Conservation (phyloP, 345 rosid genomes). For the Cardamine resedifolia region DNA sequence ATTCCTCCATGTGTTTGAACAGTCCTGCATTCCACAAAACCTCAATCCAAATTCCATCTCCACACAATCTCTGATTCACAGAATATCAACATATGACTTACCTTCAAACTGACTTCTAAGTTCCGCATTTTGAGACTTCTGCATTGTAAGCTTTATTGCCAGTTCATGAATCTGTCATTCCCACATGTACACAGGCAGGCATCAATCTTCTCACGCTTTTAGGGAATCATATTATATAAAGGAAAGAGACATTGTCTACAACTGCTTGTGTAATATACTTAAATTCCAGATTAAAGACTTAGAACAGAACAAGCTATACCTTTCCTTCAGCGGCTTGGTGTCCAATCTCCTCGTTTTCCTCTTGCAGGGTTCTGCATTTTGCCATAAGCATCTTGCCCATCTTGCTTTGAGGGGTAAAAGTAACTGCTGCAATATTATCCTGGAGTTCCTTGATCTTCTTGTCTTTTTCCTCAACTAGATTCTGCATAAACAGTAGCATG, state of each 20-base stretch:
- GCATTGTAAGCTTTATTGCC: slow-evolving; percentile 78
- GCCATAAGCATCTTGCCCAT: slow-evolving; percentile 97
- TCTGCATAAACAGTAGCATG: slow-evolving; percentile 42
- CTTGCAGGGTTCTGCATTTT: slow-evolving; percentile 87
- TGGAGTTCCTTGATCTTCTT: slow-evolving; percentile 93
- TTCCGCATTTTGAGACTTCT: slow-evolving; percentile 79
- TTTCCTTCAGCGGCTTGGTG: slow-evolving; percentile 95
- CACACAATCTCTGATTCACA: neutral
- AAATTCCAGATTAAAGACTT: slow-evolving; percentile 5
- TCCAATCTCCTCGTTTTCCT: slow-evolving; percentile 98
- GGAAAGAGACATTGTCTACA: neutral
- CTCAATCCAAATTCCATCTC: slow-evolving; percentile 15
- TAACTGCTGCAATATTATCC: slow-evolving; percentile 82
- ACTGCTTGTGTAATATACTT: neutral
- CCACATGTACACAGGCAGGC: slow-evolving; percentile 7
- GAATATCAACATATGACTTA: slow-evolving; percentile 28
- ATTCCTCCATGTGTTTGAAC: slow-evolving; percentile 65
- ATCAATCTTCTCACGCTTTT: neutral
- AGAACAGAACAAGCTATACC: slow-evolving; percentile 45
- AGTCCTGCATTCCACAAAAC: slow-evolving; percentile 51
- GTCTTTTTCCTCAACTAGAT: slow-evolving; percentile 93
- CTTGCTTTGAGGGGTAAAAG: slow-evolving; percentile 86
- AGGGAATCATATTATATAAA: neutral
- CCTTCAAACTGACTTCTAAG: slow-evolving; percentile 93
- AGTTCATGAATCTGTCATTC: slow-evolving; percentile 77